phyloP scores from a whole-genome alignment of 148 eudicot genomes.

The Silene latifolia region DNA sequence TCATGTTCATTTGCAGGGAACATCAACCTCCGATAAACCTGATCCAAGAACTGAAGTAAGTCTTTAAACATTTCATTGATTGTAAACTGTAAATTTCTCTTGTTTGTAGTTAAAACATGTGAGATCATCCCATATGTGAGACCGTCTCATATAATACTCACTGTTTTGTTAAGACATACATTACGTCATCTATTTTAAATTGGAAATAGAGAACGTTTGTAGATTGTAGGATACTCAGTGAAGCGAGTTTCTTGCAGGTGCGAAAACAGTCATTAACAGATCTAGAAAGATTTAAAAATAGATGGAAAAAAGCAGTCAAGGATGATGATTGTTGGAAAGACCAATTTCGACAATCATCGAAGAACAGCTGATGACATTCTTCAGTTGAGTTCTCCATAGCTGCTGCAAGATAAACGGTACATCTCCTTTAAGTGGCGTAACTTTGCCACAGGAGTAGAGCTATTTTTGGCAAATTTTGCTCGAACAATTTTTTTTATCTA shows the following conservation, averaged over 20 bases:
- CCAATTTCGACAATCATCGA: slow-evolving; percentile 37
- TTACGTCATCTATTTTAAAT: not conserved
- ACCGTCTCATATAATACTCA: not conserved
- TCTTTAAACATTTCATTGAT: not conserved
- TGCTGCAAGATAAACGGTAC: slow-evolving; percentile 6
- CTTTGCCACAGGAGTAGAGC: slow-evolving; percentile 4
- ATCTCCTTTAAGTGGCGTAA: slow-evolving; percentile 7
- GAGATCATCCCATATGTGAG: not conserved
- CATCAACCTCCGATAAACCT: slow-evolving; percentile 22
- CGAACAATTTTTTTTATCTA: not conserved
- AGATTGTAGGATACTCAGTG: not conserved
- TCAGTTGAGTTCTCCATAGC: not conserved
- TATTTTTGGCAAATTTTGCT: slow-evolving; percentile 11
- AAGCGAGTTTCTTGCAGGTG: slow-evolving; percentile 40
- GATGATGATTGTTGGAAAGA: slow-evolving; percentile 56
- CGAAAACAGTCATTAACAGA: slow-evolving; percentile 41
- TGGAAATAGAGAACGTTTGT: not conserved
- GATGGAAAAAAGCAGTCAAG: slow-evolving; percentile 55
- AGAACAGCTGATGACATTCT: slow-evolving; percentile 10
- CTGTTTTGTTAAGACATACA: not conserved
- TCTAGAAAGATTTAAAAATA: slow-evolving; percentile 45
- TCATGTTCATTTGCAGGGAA: slow-evolving; percentile 30
- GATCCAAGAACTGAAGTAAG: slow-evolving; percentile 44
- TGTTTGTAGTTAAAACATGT: no score
- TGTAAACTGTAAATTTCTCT: not conserved